phyloP scores from a whole-genome alignment of 129 eudicot genomes.

The Logfia minima region DNA sequence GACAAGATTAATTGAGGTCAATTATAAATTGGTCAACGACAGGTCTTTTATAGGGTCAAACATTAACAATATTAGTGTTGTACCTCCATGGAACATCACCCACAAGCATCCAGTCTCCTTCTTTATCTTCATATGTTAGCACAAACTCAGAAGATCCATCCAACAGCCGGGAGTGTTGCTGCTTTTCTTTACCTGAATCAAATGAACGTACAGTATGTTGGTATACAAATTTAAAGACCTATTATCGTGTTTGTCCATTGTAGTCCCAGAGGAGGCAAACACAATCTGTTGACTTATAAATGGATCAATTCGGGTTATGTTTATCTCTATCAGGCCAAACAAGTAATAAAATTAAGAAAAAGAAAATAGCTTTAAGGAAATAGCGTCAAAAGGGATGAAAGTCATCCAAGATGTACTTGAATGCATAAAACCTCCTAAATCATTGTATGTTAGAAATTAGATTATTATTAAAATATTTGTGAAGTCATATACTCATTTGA shows the following conservation, averaged over 20 bases:
- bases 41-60: slow-evolving; percentile 11
- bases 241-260: not conserved
- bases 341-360: not conserved
- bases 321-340: not conserved
- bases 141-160: slow-evolving; percentile 94
- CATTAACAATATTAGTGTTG: not conserved
- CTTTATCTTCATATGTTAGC: slow-evolving; percentile 97
- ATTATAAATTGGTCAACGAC: not conserved
- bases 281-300: not conserved
- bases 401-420: not conserved
- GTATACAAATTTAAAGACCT: not conserved
- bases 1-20: slow-evolving; percentile 2
- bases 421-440: not conserved
- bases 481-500: not conserved
- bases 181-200: slow-evolving; percentile 49
- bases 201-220: not conserved
- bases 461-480: not conserved
- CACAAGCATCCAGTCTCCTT: slow-evolving; percentile 98
- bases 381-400: not conserved
- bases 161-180: slow-evolving; percentile 65
- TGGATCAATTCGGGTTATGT: not conserved
- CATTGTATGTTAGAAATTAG: not conserved
- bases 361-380: not conserved
- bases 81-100: slow-evolving; percentile 99
- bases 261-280: not conserved